These are phyloP conservation scores for Penicillium lagena DNA, from an alignment of 495 filamentous ascomycete species.

Conservation along the genomic window DNA sequence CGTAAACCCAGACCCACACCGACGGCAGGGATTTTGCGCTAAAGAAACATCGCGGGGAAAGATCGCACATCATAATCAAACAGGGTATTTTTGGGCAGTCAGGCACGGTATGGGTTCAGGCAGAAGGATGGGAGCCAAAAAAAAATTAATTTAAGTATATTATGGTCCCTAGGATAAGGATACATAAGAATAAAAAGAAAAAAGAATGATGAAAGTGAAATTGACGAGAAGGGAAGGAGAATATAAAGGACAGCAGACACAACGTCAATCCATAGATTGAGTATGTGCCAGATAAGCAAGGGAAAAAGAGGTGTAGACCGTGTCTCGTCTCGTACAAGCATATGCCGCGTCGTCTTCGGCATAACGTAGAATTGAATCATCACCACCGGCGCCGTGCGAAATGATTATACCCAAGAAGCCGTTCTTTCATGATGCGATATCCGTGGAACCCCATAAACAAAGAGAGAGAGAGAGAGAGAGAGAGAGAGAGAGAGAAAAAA, in stretches of 20 bases:
- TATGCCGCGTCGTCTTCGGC: constrained; percentile 4
- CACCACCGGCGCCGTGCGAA: constrained; percentile 16
- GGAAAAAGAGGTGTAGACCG: constrained; percentile 9
- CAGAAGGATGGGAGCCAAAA: not conserved
- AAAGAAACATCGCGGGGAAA: constrained; percentile 18
- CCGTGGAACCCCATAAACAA: not conserved
- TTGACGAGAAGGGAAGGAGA: constrained; percentile 1
- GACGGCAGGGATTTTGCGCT: constrained; percentile 7
- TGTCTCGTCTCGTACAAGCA: constrained; percentile 24
- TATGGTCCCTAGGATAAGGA: constrained; percentile 4
- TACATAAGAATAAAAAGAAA: not conserved
- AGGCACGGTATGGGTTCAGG: not conserved
- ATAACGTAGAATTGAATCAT: constrained; percentile 7
- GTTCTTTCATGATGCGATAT: constrained; percentile 10
- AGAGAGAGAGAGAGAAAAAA: no score
- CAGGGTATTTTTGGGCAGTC: constrained; percentile 7
- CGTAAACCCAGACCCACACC: constrained; percentile 4
- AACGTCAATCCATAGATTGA: not conserved
- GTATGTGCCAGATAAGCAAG: not conserved
- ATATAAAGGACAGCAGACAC: not conserved
- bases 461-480: no score
- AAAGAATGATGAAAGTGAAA: not conserved
- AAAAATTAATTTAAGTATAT: not conserved
- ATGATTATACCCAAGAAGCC: constrained; percentile 9
- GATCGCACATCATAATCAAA: constrained; percentile 25